Percentiles rank a stretch among this genome's conserved stretches.
Conservation (phyloP, 495 filamentous ascomycete genomes). For the Xylaria telfairii region DNA sequence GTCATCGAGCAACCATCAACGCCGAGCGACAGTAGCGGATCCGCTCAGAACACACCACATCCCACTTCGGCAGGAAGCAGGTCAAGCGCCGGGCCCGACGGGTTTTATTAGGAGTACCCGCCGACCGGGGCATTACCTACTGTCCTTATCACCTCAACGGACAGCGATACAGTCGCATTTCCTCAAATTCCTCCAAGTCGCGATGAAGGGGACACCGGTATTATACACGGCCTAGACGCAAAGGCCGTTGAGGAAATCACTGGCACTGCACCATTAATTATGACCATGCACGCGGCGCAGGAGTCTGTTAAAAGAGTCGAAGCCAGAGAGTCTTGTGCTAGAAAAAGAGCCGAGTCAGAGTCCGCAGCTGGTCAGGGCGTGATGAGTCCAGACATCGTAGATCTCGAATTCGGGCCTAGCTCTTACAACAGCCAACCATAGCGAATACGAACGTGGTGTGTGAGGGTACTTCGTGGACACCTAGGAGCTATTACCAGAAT, state of each 20-base stretch:
- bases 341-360: conserved; percentile 33
- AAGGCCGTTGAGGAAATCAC: not conserved
- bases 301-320: conserved; percentile 37
- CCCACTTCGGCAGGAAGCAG: conserved; percentile 32
- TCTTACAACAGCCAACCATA: conserved; percentile 34
- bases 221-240: not conserved
- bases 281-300: conserved; percentile 32
- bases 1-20: conserved; percentile 59
- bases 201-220: not conserved
- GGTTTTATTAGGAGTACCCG: conserved; percentile 39
- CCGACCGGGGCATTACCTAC: conserved; percentile 31
- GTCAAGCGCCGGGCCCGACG: conserved; percentile 35
- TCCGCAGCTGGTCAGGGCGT: conserved; percentile 20
- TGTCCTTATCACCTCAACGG: conserved; percentile 24
- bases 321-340: conserved; percentile 28
- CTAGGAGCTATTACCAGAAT: not conserved
- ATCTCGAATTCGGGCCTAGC: conserved; percentile 32
- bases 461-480: not conserved
- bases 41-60: conserved; percentile 47
- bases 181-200: not conserved
- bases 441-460: not conserved
- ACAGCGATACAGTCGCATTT: conserved; percentile 19
- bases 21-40: conserved; percentile 54
- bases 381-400: not conserved
- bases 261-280: not conserved